Evolutionary conservation across 2,329 filamentous ascomycete genomes (phyloP).

Genomic region (Colletotrichum cuscutae): DNA sequence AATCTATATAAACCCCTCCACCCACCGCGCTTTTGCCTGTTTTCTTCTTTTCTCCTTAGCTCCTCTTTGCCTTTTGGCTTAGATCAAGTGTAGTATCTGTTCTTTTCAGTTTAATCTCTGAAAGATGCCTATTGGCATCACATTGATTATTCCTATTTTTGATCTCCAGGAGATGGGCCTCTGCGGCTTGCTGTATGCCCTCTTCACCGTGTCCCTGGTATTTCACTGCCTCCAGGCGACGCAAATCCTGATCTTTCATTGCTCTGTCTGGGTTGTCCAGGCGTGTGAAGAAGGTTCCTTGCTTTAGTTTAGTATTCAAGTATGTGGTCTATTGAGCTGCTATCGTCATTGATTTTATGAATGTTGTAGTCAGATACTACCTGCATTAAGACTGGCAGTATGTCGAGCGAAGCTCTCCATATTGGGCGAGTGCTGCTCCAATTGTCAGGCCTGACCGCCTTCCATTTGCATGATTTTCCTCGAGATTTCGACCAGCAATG

Average conservation of each 20-base stretch:
- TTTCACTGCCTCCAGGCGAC: slow-evolving; percentile 77
- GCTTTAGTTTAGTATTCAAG: neutral
- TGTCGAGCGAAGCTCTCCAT: neutral
- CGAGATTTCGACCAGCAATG: neutral
- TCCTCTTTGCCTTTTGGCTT: slow-evolving; percentile 58
- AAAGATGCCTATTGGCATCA: slow-evolving; percentile 72
- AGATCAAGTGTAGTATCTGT: slow-evolving; percentile 85
- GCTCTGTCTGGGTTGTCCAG: slow-evolving; percentile 58
- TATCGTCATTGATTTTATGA: neutral
- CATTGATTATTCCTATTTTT: slow-evolving; percentile 82
- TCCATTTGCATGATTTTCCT: neutral
- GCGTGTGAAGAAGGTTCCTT: slow-evolving; percentile 62
- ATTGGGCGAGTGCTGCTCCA: neutral
- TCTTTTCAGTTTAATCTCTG: slow-evolving; percentile 88
- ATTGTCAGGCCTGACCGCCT: slow-evolving; percentile 11
- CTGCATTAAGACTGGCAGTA: neutral
- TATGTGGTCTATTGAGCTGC: neutral
- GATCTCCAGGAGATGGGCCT: slow-evolving; percentile 54
- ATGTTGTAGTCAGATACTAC: neutral
- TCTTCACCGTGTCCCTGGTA: slow-evolving; percentile 75
- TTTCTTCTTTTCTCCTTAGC: slow-evolving; percentile 43
- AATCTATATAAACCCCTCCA: neutral
- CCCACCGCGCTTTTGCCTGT: slow-evolving; percentile 19
- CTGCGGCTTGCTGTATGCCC: slow-evolving; percentile 74
- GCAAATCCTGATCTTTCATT: slow-evolving; percentile 72